These are phyloP conservation scores for Umbilicaria muhlenbergii DNA, from an alignment of 495 filamentous ascomycete species.

Conservation along the genomic window DNA sequence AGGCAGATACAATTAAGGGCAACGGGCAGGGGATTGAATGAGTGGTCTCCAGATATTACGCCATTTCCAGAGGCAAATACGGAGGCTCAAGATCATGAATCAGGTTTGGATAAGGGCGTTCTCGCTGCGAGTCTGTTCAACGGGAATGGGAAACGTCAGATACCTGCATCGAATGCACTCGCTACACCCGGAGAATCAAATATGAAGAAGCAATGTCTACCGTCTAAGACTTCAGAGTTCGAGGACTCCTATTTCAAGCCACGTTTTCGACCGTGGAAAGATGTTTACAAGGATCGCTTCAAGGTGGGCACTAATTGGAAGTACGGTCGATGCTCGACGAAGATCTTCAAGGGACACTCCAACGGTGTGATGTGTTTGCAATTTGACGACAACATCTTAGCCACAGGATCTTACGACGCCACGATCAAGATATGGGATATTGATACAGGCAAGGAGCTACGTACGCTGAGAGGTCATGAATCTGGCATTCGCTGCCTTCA, in stretches of 20 bases:
- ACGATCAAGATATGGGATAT: constrained; percentile 96
- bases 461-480: constrained; percentile 68
- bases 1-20: constrained; percentile 66
- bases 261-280: constrained; percentile 70
- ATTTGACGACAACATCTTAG: constrained; percentile 84
- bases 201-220: too few species aligned
- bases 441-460: constrained; percentile 68
- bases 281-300: constrained; percentile 76
- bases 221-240: constrained; percentile 8
- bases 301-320: constrained; percentile 94
- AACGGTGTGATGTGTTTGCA: constrained; percentile 96
- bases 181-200: too few species aligned
- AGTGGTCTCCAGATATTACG: constrained; percentile 37
- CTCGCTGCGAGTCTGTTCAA: too few species aligned
- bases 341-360: constrained; percentile 70
- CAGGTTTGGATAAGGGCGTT: not conserved
- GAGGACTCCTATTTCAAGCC: constrained; percentile 28
- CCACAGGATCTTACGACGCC: constrained; percentile 85
- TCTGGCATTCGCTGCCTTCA: constrained; percentile 75
- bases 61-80: constrained; percentile 21
- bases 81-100: not conserved
- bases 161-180: too few species aligned
- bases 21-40: constrained; percentile 31
- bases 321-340: constrained; percentile 70
- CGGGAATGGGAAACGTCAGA: too few species aligned